phyloP scores from a whole-genome alignment of 148 eudicot genomes.

The Rhododendron ferrugineum region DNA sequence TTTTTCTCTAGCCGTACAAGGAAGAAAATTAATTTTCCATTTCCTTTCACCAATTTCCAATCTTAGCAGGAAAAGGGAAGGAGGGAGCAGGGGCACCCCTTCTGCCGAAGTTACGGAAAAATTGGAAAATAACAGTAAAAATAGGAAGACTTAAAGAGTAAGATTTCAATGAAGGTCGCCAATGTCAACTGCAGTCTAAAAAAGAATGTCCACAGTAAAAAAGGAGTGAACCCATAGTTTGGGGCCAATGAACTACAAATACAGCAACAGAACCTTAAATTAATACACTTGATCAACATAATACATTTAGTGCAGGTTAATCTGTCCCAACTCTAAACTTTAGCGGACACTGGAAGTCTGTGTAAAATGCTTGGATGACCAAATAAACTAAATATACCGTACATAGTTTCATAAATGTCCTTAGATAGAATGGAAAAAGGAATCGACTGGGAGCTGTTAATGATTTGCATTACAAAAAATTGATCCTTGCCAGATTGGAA shows the following conservation, averaged over 20 bases:
- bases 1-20: background rate
- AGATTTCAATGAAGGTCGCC: background rate
- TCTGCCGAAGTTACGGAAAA: too few species aligned
- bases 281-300: background rate
- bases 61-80: too few species aligned
- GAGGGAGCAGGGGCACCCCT: too few species aligned
- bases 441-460: background rate
- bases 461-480: background rate
- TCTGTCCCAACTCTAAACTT: background rate
- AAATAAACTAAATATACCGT: background rate
- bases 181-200: background rate
- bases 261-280: background rate
- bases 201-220: background rate
- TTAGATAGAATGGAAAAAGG: background rate
- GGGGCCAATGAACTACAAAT: background rate
- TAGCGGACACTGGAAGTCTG: background rate
- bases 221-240: background rate
- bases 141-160: background rate
- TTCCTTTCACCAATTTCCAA: too few species aligned
- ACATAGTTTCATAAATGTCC: background rate
- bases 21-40: background rate
- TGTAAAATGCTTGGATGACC: background rate
- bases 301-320: background rate
- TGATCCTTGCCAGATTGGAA: background rate
- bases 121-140: background rate